These are phyloP conservation scores for Trichoderma virens DNA, from an alignment of 495 filamentous ascomycete genomes.

Conservation along the genomic window DNA sequence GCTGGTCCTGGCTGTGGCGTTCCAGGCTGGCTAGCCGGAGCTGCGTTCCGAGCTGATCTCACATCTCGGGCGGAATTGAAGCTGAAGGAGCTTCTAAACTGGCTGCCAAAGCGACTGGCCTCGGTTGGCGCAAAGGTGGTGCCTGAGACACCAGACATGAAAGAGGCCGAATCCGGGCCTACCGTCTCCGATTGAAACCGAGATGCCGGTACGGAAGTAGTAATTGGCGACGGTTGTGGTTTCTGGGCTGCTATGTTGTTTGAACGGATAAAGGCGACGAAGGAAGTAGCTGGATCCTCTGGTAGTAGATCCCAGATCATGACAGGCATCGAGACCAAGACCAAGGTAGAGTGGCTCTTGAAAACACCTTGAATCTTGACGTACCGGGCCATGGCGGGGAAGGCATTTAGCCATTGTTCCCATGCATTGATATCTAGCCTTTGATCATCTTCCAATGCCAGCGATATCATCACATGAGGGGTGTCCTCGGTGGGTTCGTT, in stretches of 20 bases:
- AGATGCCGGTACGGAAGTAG: background rate
- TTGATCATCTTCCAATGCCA: conserved; percentile 46
- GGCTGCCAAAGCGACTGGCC: background rate
- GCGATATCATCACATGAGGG: conserved; percentile 45
- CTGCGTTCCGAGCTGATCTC: background rate
- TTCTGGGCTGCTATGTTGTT: conserved; percentile 28
- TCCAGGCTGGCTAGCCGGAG: background rate
- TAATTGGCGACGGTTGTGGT: background rate
- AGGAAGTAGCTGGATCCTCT: conserved; percentile 40
- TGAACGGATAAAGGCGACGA: conserved; percentile 45
- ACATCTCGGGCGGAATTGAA: background rate
- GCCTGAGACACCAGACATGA: conserved; percentile 21
- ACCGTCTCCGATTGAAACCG: background rate
- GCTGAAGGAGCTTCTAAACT: background rate
- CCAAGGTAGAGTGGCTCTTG: conserved; percentile 43
- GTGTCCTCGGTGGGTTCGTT: conserved; percentile 30
- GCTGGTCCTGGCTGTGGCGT: background rate
- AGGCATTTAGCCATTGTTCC: conserved; percentile 38
- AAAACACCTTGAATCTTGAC: conserved; percentile 46
- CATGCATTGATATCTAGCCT: conserved; percentile 37
- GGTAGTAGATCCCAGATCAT: conserved; percentile 48
- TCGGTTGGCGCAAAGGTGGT: conserved; percentile 21
- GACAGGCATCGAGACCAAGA: conserved; percentile 41
- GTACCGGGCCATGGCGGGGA: conserved; percentile 42
- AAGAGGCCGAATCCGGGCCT: conserved; percentile 22